Conservation (phyloP, 2,329 filamentous ascomycete genomes). For the Teratosphaeria epicoccoides region DNA sequence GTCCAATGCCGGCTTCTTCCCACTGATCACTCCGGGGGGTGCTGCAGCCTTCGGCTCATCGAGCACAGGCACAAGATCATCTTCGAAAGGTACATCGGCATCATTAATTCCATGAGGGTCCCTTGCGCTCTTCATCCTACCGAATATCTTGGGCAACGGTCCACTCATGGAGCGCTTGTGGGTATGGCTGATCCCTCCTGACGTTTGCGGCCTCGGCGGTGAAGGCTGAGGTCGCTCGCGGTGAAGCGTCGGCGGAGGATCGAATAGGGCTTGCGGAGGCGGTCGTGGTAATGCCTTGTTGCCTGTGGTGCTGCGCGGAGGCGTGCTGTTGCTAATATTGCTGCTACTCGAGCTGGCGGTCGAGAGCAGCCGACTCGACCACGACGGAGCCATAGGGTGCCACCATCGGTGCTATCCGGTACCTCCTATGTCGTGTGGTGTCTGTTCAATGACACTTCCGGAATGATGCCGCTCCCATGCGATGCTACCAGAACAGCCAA, state of each 20-base stretch:
- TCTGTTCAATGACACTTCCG: background rate
- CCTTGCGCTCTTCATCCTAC: slow-evolving; percentile 43
- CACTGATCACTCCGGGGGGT: slow-evolving; percentile 18
- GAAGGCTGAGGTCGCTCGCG: slow-evolving; percentile 11
- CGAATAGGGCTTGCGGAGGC: slow-evolving; percentile 7
- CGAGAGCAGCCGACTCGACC: slow-evolving; percentile 23
- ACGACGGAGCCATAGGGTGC: slow-evolving; percentile 22
- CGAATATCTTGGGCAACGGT: slow-evolving; percentile 64
- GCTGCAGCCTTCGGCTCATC: slow-evolving; percentile 23
- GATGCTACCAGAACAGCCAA: background rate
- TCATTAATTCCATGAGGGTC: slow-evolving; percentile 18
- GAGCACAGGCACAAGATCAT: slow-evolving; percentile 33
- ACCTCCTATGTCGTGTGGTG: background rate
- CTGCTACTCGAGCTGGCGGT: slow-evolving; percentile 11
- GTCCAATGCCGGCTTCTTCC: slow-evolving; percentile 21
- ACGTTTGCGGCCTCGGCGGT: slow-evolving; percentile 10
- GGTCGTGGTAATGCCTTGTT: slow-evolving; percentile 16
- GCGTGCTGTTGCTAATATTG: slow-evolving; percentile 3
- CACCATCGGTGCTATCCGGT: background rate
- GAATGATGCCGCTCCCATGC: background rate
- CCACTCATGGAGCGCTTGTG: slow-evolving; percentile 62
- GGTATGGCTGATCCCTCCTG: slow-evolving; percentile 13
- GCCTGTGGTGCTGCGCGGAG: slow-evolving; percentile 5
- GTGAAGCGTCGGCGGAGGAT: slow-evolving; percentile 15
- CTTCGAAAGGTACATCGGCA: slow-evolving; percentile 30